Evolutionary conservation across 352 stramenopile species (phyloP).

Genomic region (Globisporangium nagaii): DNA sequence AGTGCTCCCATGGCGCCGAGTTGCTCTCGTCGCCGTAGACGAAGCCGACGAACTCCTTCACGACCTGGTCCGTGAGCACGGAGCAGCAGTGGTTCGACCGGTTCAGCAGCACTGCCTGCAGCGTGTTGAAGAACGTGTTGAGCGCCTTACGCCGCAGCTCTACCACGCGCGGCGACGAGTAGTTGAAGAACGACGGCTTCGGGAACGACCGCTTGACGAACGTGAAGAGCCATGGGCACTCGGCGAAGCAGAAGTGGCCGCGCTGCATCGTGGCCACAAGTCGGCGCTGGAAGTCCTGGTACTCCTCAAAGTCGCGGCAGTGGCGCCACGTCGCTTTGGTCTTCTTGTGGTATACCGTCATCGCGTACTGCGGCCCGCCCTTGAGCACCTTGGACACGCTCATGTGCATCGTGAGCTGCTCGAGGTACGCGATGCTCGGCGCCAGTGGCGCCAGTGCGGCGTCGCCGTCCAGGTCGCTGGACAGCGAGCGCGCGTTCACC

Average conservation of each 20-base stretch:
- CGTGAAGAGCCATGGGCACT: slow-evolving; percentile 42
- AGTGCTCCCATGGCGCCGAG: slow-evolving; percentile 1
- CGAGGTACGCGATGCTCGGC: slow-evolving; percentile 3
- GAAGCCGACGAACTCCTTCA: slow-evolving; percentile 22
- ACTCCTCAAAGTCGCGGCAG: slow-evolving; percentile 14
- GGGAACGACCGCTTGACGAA: slow-evolving; percentile 45
- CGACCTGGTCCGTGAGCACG: slow-evolving; percentile 16
- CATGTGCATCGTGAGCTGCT: slow-evolving; percentile 1
- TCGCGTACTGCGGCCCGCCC: neutral
- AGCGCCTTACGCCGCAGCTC: slow-evolving; percentile 29
- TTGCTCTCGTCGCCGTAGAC: slow-evolving; percentile 14
- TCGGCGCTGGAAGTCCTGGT: slow-evolving; percentile 19
- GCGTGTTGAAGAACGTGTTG: slow-evolving; percentile 28
- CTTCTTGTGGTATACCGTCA: slow-evolving; percentile 2
- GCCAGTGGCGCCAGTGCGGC: neutral
- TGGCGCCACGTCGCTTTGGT: slow-evolving; percentile 1
- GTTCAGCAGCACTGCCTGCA: slow-evolving; percentile 25
- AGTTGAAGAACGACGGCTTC: slow-evolving; percentile 25
- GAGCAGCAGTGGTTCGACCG: slow-evolving; percentile 26
- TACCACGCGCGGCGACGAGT: slow-evolving; percentile 21
- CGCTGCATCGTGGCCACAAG: slow-evolving; percentile 21
- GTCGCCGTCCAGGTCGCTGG: neutral
- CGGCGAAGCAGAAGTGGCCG: slow-evolving; percentile 42
- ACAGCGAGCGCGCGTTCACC: neutral
- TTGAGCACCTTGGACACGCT: neutral